Base-by-base conservation (phyloP, 352 stramenopile genomes). In the Pythium plurisporium region DNA sequence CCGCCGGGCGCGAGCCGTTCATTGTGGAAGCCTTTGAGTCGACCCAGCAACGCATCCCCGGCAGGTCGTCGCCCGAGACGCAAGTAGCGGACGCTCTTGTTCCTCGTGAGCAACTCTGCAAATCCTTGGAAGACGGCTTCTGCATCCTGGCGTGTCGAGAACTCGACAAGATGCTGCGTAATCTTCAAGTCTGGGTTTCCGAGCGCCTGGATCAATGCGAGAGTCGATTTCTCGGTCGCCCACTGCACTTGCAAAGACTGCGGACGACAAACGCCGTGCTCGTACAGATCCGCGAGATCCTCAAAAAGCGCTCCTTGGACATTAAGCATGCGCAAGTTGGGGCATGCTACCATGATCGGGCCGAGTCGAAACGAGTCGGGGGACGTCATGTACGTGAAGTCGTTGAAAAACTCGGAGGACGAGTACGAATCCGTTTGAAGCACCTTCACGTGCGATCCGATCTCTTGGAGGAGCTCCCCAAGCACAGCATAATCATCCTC, bases 391-490 rank as follows among this genome's bases (percentile, higher is more conserved):
- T 54, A 46, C 12, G 20, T 46, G 2, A 25, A 17, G 3, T 48
- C 31, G 31, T 60, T 36, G 33, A 41, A 60, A 20, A 47, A 43
- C 22, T 60, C 42, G 5, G 36, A 27, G 1, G 22, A 33, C 1
- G 19, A 25, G n/a, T 38, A 60, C 23, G 53, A 60, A 15, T 53
- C n/a, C 22, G 37, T 54, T 4, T 53, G n/a, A 2, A 60, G 41
- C 5, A 37, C 26, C 17, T 29, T 54, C 4, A 53, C 11, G 4
- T 20, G 43, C 5, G 17, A n/a, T 1, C 31, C 42, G 5, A 60
- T 7, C 2, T 36, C 25, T 9, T 8, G 14, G 1, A 60, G 31
- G 17, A 60, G 53, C 23, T 5, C 33, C n/a, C 20, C 3, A 10
- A 60, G 36, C 0, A 47, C 4, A 1, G 15, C 0, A 7, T 46